Evolutionary conservation across 306 rosid genomes (phyloP), one percentile per base, ranked within the genome.

Genomic region (Pachyrhizus erosus): DNA sequence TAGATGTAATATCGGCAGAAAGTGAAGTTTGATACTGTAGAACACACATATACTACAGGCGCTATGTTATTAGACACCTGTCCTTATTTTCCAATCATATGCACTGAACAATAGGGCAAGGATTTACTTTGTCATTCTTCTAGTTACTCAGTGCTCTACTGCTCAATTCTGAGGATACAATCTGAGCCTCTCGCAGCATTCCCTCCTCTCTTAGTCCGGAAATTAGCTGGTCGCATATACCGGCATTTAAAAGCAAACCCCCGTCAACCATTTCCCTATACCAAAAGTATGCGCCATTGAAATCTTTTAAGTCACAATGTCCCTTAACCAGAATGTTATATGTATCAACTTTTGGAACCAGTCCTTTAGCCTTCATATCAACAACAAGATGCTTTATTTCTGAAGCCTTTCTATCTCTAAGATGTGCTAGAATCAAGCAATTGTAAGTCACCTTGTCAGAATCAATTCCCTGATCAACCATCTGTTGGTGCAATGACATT

Each of bases 371-470:
- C 89, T 90, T 92, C 97, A 94, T 92, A 40, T 94, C 91, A 77
- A 84, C 77, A 14, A 94, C 84, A 51, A 92, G 69, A 57, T 71
- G 84, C 79, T 84, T 90, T 26, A 87, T 85, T 82, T 87, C 94
- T 45, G 86, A 86, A 49, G 83, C 71, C 85, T 81, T 88, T 79
- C 81, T 74, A 79, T 84, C 92, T 81, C 86, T 87, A 33, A 91
- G 81, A 65, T 83, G 85, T 45, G 87, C 97, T 29, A 92, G 86
- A 88, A 94, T 94, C 86, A 94, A 89, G 86, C 90, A 84, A 83
- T 91, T 91, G 88, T 92, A 92, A 20, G 97, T 91, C 87, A 83
- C 92, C 84, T 86, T 94, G 88, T 92, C 97, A 1, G 82, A 66
- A 34, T 61, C 42, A 78, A 92, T 60, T 64, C 92, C 93, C 82